Evolutionary conservation across 1,284 basidiomycete genomes (phyloP), one percentile per base, ranked within the genome.

Genomic region (Austroboletus novae-zelandiae): DNA sequence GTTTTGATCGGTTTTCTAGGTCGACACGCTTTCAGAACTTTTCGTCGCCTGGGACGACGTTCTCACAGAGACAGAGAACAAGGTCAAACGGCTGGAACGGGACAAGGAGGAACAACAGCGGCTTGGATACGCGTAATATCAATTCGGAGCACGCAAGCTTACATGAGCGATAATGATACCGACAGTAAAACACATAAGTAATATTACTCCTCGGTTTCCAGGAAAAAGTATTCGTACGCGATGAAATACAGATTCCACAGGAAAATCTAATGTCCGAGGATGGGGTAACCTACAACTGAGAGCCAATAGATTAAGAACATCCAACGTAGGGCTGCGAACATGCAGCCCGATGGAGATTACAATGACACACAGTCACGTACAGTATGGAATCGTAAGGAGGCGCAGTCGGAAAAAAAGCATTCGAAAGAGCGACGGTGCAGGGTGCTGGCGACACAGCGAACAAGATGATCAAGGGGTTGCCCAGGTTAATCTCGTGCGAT

Each of bases 31-130:
- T 2, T 91, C 88, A 5, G 88, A 90, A 54, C 71, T 91, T 13
- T 91, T 91, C 57, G 84, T 91, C 9, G 80, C 78, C 15, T 91
- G 89, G 88, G 86, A 91, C 56, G 86, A 89, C 49, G 75, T 81
- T 1, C 68, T 91, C 11, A 74, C 75, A 14, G 78, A 79, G 41
- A 76, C 82, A 4, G 88, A 90, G 60, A 75, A 78, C 45, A 78
- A 78, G 49, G 65, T 82, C 11, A 67, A 68, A 25, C 73, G 67
- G 36, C 60, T 87, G 40, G 85, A 89, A 60, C 77, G 76, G 50
- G 79, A 83, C 40, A 76, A 73, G 50, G 73, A 74, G 20, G 84
- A 86, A 60, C 71, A 77, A 45, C 70, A 70, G 50, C 76, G 78
- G 32, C 65, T 87, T 36, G 86, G 87, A 8, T 74, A 74, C 49